These are phyloP conservation scores for Penicillium expansum DNA, from an alignment of 2,329 filamentous ascomycete genomes.

Conservation along the genomic window DNA sequence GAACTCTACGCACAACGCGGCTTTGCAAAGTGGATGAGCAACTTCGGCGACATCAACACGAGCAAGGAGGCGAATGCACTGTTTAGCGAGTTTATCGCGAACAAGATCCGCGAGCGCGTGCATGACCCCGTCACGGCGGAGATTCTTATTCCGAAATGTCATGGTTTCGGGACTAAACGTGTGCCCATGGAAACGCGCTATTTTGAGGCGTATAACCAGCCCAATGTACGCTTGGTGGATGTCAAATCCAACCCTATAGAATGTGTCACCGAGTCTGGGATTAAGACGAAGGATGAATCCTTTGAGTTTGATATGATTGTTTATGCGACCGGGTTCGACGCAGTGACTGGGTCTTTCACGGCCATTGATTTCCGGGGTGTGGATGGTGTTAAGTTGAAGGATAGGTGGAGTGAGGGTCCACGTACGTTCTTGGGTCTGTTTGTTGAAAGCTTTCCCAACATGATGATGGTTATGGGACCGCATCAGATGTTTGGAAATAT, in stretches of 20 bases:
- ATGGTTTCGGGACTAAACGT: constrained; percentile 12
- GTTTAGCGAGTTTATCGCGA: constrained; percentile 13
- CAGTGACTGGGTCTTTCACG: constrained; percentile 9
- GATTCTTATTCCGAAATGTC: constrained; percentile 12
- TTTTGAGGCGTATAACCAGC: constrained; percentile 10
- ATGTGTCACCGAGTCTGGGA: constrained; percentile 10
- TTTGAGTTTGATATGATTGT: constrained; percentile 13
- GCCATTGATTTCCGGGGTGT: constrained; percentile 12
- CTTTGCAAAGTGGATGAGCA: constrained; percentile 19
- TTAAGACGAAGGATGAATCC: constrained; percentile 4
- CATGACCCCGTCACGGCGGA: constrained; percentile 10
- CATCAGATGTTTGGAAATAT: constrained; percentile 38
- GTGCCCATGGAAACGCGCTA: constrained; percentile 13
- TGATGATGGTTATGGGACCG: constrained; percentile 14
- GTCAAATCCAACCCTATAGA: constrained; percentile 8
- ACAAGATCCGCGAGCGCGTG: constrained; percentile 11
- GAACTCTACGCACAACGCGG: constrained; percentile 17
- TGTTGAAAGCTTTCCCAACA: constrained; percentile 13
- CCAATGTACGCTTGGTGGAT: constrained; percentile 12
- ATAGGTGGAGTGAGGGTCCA: constrained; percentile 8
- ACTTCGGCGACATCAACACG: constrained; percentile 25
- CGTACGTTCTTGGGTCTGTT: constrained; percentile 10
- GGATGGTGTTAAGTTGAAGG: constrained; percentile 5
- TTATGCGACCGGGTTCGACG: constrained; percentile 15
- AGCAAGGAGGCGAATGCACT: constrained; percentile 10